Percentiles rank a stretch among this genome's conserved stretches.
These are phyloP conservation scores for Casuarina cunninghamiana DNA, from an alignment of 306 rosid genomes.

Conservation along the genomic window DNA sequence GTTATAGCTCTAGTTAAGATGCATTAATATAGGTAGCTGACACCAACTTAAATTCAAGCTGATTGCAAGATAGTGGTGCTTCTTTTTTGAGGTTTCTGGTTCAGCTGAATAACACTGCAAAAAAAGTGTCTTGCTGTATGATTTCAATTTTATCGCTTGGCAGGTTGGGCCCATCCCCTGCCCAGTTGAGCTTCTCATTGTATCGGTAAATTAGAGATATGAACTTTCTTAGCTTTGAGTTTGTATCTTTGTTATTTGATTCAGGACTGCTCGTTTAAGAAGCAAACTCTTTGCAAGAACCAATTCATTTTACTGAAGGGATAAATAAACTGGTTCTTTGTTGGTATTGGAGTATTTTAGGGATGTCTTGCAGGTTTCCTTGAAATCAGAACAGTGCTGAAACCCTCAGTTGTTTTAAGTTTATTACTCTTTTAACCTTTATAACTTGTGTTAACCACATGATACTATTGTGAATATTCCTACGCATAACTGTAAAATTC, in stretches of 20 bases:
- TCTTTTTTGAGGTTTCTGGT: no score
- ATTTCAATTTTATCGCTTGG: not conserved
- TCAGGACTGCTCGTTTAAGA: conserved; percentile 1
- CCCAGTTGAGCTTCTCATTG: not conserved
- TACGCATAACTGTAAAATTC: not conserved
- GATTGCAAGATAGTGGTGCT: not conserved
- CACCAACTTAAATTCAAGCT: not conserved
- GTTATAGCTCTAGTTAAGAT: not conserved
- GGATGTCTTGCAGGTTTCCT: no score
- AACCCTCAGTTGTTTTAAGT: not conserved
- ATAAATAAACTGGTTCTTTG: not conserved
- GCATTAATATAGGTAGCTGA: not conserved
- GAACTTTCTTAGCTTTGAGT: not conserved
- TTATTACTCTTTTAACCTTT: not conserved
- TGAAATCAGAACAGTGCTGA: not conserved
- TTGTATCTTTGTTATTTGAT: not conserved
- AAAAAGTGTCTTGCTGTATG: not conserved
- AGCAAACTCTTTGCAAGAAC: not conserved
- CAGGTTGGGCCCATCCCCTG: not conserved
- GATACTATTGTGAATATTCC: not conserved
- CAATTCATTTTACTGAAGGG: not conserved
- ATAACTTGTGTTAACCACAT: not conserved
- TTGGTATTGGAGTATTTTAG: no score
- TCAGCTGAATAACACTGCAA: not conserved
- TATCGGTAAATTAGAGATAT: not conserved